Evolutionary conservation across 2,329 filamentous ascomycete species (phyloP).

Genomic region (Neospermospora avenae): DNA sequence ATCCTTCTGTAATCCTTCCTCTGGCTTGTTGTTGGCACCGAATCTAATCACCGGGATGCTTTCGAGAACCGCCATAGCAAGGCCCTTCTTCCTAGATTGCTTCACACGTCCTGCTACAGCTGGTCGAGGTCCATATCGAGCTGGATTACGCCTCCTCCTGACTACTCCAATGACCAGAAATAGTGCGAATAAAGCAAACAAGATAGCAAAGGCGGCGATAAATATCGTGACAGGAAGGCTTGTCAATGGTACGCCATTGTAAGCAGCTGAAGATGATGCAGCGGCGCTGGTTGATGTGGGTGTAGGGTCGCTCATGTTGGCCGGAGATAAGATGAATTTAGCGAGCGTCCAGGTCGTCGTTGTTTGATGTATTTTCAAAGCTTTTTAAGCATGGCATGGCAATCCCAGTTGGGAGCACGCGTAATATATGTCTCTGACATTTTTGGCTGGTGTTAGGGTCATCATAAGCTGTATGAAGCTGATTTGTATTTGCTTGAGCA

Average conservation of each 20-base stretch:
- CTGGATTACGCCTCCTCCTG: neutral
- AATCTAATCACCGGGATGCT: constrained; percentile 3
- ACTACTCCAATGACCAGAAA: neutral
- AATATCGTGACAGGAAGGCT: neutral
- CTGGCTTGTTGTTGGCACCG: neutral
- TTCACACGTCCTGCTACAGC: neutral
- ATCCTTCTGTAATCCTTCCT: neutral
- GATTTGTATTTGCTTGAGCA: constrained; percentile 1
- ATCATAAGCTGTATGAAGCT: neutral
- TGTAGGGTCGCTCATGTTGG: neutral
- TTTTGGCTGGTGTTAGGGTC: neutral
- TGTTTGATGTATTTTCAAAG: neutral
- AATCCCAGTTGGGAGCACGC: neutral
- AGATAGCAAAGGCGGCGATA: neutral
- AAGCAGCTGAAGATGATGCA: neutral
- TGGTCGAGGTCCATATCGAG: constrained; percentile 1
- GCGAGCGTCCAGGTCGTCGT: neutral
- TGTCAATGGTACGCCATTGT: neutral
- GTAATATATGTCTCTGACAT: neutral
- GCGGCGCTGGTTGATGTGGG: neutral
- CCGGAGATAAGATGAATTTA: neutral
- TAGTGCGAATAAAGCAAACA: neutral
- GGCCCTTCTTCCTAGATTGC: constrained; percentile 1
- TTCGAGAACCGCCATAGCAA: constrained; percentile 10
- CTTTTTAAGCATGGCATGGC: neutral